These are phyloP conservation scores for Dictyostelium citrinum DNA, from an alignment of 78 protist genomes.

Conservation along the genomic window DNA sequence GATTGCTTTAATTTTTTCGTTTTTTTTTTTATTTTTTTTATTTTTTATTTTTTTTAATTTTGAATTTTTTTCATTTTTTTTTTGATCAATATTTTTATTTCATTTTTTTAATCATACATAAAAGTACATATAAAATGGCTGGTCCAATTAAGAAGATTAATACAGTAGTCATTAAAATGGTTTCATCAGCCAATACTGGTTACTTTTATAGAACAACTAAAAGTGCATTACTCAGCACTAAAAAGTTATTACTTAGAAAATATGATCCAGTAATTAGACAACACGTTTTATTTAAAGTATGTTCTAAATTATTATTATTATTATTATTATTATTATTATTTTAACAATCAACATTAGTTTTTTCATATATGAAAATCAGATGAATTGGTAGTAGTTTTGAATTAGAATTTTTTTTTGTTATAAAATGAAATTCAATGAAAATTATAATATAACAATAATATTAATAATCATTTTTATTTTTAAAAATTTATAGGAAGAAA, in stretches of 20 bases:
- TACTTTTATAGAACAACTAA: conserved; percentile 64
- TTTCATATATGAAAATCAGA: no score
- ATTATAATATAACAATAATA: not conserved
- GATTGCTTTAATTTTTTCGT: not conserved
- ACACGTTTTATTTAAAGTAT: conserved; percentile 72
- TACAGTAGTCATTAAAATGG: conserved; percentile 58
- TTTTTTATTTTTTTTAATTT: not conserved
- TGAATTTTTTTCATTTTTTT: not conserved
- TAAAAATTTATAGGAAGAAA: conserved; percentile 51
- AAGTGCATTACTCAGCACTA: conserved; percentile 34
- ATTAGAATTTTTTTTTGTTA: no score
- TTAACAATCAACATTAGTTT: no score
- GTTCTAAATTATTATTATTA: no score
- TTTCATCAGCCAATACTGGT: conserved; percentile 65
- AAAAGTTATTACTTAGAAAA: conserved; percentile 57
- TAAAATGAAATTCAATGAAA: no score
- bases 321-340: no score
- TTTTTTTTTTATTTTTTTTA: not conserved
- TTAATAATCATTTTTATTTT: not conserved
- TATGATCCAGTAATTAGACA: conserved; percentile 74
- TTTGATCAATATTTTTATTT: not conserved
- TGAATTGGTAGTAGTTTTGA: no score
- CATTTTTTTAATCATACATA: not conserved
- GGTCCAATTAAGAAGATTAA: conserved; percentile 36
- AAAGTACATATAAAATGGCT: conserved; percentile 11